These are phyloP conservation scores for Stephania cephalantha DNA, from an alignment of 164 flowering plant species.

Conservation along the genomic window DNA sequence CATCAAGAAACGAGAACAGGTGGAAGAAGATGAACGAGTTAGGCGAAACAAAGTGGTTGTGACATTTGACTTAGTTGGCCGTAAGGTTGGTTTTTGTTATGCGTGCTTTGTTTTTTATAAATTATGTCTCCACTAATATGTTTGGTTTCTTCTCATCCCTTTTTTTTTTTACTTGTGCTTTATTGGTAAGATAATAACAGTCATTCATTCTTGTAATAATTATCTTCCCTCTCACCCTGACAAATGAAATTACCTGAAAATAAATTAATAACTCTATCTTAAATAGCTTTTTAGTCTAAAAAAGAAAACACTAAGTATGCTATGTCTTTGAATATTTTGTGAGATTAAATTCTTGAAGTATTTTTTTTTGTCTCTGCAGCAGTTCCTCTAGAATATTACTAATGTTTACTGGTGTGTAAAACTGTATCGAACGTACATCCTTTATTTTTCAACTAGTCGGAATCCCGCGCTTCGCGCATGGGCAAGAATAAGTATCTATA, in stretches of 20 bases:
- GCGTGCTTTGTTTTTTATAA: no score
- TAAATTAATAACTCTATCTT: background rate
- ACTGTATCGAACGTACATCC: background rate
- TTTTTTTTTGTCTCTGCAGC: background rate
- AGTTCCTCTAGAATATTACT: background rate
- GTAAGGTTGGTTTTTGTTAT: slow-evolving; percentile 49
- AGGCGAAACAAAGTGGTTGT: slow-evolving; percentile 70
- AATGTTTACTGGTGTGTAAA: background rate
- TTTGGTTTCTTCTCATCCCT: background rate
- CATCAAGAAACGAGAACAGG: slow-evolving; percentile 66
- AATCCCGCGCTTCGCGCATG: no score
- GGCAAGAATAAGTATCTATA: no score
- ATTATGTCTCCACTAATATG: background rate
- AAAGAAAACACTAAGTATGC: background rate
- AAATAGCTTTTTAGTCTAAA: background rate
- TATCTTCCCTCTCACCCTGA: background rate
- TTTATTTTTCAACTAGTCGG: background rate
- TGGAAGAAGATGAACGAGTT: slow-evolving; percentile 79
- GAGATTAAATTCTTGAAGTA: background rate
- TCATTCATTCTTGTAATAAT: background rate
- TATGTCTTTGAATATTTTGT: background rate
- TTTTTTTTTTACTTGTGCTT: background rate
- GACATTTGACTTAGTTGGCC: slow-evolving; percentile 92
- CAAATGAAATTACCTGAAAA: background rate
- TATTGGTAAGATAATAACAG: background rate